These are phyloP conservation scores for Penicillium sclerotigenum DNA, from an alignment of 2,329 filamentous ascomycete species.

Conservation along the genomic window DNA sequence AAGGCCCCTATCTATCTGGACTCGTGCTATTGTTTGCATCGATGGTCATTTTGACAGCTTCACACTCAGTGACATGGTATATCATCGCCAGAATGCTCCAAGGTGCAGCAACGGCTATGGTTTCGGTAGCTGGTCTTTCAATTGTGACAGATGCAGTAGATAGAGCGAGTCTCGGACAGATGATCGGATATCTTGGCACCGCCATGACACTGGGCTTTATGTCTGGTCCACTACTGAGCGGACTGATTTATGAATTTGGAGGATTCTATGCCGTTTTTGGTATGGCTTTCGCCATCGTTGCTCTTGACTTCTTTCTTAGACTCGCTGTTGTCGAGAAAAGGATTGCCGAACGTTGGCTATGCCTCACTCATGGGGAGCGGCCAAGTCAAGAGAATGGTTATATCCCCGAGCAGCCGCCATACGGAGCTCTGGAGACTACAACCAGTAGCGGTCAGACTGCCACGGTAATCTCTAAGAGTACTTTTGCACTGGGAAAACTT, in stretches of 20 bases:
- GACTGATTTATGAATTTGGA: slow-evolving; percentile 56
- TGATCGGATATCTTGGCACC: slow-evolving; percentile 54
- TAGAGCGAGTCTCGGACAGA: slow-evolving; percentile 55
- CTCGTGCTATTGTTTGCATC: slow-evolving; percentile 50
- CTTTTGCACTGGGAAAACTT: slow-evolving; percentile 11
- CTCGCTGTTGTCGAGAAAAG: slow-evolving; percentile 61
- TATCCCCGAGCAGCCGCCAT: slow-evolving; percentile 9
- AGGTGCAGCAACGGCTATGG: slow-evolving; percentile 55
- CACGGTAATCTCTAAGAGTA: neutral
- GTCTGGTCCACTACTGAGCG: slow-evolving; percentile 56
- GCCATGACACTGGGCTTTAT: slow-evolving; percentile 57
- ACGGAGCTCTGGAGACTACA: neutral
- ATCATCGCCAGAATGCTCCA: slow-evolving; percentile 54
- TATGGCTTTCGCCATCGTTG: slow-evolving; percentile 52
- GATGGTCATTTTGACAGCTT: slow-evolving; percentile 54
- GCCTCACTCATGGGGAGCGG: neutral
- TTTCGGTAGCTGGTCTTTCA: slow-evolving; percentile 59
- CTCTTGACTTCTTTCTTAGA: slow-evolving; percentile 59
- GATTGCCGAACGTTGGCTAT: slow-evolving; percentile 39
- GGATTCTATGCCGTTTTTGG: slow-evolving; percentile 59
- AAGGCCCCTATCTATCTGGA: slow-evolving; percentile 56
- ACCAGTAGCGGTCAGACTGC: slow-evolving; percentile 22
- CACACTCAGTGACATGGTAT: slow-evolving; percentile 47
- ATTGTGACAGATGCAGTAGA: slow-evolving; percentile 58
- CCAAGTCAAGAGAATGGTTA: slow-evolving; percentile 5